Conservation (phyloP, 768 basidiomycete genomes). For the Boletus edulis region DNA sequence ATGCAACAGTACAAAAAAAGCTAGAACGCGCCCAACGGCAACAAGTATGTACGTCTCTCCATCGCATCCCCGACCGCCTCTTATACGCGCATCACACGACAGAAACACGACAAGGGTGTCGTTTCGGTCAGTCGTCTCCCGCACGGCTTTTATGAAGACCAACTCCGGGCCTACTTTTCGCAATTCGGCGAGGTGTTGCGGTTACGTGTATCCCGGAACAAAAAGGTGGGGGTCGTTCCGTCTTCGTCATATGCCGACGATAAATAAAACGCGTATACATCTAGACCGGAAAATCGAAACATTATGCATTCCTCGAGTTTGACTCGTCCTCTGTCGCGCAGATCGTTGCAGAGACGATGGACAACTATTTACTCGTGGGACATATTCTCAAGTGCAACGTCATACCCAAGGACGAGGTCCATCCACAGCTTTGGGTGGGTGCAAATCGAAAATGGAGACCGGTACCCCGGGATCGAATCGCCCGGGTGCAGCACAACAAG, state of each 20-base stretch:
- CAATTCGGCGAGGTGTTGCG: conserved; percentile 93
- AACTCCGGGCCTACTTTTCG: conserved; percentile 88
- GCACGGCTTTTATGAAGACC: conserved; percentile 96
- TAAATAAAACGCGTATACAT: no score
- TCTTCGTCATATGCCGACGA: background rate
- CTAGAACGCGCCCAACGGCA: conserved; percentile 60
- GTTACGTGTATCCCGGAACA: conserved; percentile 87
- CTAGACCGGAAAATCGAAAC: conserved; percentile 93
- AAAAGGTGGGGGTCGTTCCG: conserved; percentile 62
- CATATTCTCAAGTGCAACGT: conserved; percentile 91
- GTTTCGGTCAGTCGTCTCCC: conserved; percentile 89
- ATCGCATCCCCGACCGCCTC: background rate
- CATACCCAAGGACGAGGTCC: conserved; percentile 85
- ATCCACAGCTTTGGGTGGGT: conserved; percentile 95
- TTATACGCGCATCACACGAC: background rate
- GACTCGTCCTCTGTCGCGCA: conserved; percentile 83
- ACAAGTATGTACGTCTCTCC: conserved; percentile 52
- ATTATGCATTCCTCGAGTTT: conserved; percentile 97
- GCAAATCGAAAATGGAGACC: conserved; percentile 88
- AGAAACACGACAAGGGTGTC: conserved; percentile 74
- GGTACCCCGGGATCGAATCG: conserved; percentile 72
- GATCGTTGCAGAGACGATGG: conserved; percentile 98
- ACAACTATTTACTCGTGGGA: conserved; percentile 95
- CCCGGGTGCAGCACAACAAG: conserved; percentile 78
- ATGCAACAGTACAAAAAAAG: conserved; percentile 68